Percentiles rank a stretch among this genome's conserved stretches.
phyloP scores from a whole-genome alignment of 108 stramenopile genomes.

The Cyclotella cryptica region DNA sequence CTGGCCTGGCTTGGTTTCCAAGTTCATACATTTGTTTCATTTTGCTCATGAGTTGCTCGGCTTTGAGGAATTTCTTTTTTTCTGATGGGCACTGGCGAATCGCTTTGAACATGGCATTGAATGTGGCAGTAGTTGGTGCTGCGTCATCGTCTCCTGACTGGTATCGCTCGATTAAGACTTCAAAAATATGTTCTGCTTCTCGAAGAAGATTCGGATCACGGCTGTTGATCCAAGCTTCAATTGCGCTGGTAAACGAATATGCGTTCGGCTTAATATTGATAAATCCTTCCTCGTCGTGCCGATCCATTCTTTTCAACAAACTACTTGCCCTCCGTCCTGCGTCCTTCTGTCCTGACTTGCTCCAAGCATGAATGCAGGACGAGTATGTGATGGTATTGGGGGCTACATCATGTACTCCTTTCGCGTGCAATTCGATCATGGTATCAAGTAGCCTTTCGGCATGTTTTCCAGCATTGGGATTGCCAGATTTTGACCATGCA shows the following conservation, averaged over 20 bases:
- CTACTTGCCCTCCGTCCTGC: conserved; percentile 59
- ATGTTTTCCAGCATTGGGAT: conserved; percentile 44
- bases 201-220: conserved; percentile 40
- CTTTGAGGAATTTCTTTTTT: conserved; percentile 34
- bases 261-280: conserved; percentile 60
- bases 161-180: conserved; percentile 45
- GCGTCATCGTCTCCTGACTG: conserved; percentile 40
- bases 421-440: conserved; percentile 58
- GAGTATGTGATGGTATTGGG: conserved; percentile 75
- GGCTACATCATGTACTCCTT: conserved; percentile 37
- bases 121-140: conserved; percentile 41
- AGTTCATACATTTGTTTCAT: conserved; percentile 52
- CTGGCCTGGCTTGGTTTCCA: conserved; percentile 38
- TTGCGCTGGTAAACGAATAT: conserved; percentile 63
- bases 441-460: conserved; percentile 58
- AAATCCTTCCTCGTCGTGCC: conserved; percentile 35
- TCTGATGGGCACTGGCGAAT: conserved; percentile 36
- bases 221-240: conserved; percentile 66
- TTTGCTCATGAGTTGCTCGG: conserved; percentile 58
- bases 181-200: conserved; percentile 43
- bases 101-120: conserved; percentile 50
- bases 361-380: conserved; percentile 74
- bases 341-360: conserved; percentile 47
- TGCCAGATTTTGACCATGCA: conserved; percentile 66
- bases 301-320: conserved; percentile 63